These are phyloP conservation scores for Zasmidium cellare DNA, from an alignment of 2,329 filamentous ascomycete species.

Conservation along the genomic window DNA sequence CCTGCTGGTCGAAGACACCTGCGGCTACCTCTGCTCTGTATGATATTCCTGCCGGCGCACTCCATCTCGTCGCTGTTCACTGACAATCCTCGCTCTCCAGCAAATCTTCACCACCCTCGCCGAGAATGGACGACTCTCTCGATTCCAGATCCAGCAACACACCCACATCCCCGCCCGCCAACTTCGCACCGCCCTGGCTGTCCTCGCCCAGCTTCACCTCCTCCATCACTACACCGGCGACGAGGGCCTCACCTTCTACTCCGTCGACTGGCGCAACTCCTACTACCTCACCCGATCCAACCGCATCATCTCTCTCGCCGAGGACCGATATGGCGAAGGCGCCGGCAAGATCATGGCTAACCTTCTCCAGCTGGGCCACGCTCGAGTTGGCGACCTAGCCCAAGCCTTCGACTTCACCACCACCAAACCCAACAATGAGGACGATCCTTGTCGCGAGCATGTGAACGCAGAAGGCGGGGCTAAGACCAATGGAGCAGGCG, in stretches of 20 bases:
- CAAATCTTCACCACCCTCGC: slow-evolving; percentile 80
- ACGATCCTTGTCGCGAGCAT: slow-evolving; percentile 25
- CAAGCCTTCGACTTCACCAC: slow-evolving; percentile 57
- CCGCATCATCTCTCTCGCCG: slow-evolving; percentile 75
- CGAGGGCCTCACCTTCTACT: slow-evolving; percentile 70
- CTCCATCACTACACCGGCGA: slow-evolving; percentile 47
- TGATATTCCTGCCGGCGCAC: slow-evolving; percentile 35
- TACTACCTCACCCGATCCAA: slow-evolving; percentile 81
- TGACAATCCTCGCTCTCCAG: slow-evolving; percentile 50
- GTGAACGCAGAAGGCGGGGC: slow-evolving; percentile 16
- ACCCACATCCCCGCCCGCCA: slow-evolving; percentile 73
- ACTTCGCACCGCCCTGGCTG: slow-evolving; percentile 76
- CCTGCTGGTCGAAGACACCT: slow-evolving; percentile 83
- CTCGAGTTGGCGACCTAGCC: slow-evolving; percentile 68
- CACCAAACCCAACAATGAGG: slow-evolving; percentile 33
- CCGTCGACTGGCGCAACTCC: slow-evolving; percentile 75
- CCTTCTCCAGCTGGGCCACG: slow-evolving; percentile 75
- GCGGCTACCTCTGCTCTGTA: slow-evolving; percentile 91
- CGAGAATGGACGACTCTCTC: slow-evolving; percentile 73
- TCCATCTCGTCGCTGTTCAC: neutral
- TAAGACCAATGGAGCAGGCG: slow-evolving; percentile 16
- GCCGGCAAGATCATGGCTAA: slow-evolving; percentile 74
- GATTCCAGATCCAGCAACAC: slow-evolving; percentile 67
- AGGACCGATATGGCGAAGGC: slow-evolving; percentile 70
- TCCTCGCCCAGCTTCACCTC: slow-evolving; percentile 81